Percentiles rank a stretch among this genome's conserved stretches.
These are phyloP conservation scores for Emergomyces orientalis DNA, from an alignment of 2,329 filamentous ascomycete genomes.

Conservation along the genomic window DNA sequence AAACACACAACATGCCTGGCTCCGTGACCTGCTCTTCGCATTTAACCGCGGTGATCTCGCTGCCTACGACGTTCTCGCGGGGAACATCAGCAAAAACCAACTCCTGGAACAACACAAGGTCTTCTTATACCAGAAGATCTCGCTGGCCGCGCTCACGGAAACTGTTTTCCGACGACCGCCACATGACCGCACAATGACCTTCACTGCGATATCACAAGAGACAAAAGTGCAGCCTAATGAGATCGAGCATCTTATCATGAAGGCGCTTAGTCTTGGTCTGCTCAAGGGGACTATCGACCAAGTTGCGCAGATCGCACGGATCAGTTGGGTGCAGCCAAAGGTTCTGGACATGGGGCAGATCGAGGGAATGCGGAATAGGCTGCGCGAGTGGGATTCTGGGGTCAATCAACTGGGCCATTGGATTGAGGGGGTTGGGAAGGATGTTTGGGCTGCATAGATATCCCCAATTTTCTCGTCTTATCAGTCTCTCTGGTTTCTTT, in stretches of 20 bases:
- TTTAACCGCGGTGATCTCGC: constrained; percentile 92
- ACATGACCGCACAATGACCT: constrained; percentile 90
- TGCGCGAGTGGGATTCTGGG: constrained; percentile 91
- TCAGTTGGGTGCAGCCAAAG: constrained; percentile 98
- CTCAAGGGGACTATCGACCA: constrained; percentile 91
- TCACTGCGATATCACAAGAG: constrained; percentile 76
- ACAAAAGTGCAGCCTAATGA: constrained; percentile 85
- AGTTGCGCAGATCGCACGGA: constrained; percentile 84
- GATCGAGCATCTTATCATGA: constrained; percentile 98
- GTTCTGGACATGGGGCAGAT: constrained; percentile 94
- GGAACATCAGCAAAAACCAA: constrained; percentile 69
- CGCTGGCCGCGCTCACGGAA: constrained; percentile 89
- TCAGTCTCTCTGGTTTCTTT: neutral
- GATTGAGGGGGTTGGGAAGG: constrained; percentile 89
- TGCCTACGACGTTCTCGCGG: constrained; percentile 73
- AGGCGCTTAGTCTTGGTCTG: constrained; percentile 87
- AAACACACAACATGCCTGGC: constrained; percentile 69
- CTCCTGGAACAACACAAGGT: constrained; percentile 69
- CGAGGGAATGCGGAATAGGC: constrained; percentile 73
- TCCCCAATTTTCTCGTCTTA: neutral
- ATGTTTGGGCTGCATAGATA: constrained; percentile 78
- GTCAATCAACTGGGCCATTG: constrained; percentile 95
- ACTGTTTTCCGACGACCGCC: constrained; percentile 91
- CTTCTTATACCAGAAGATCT: constrained; percentile 95
- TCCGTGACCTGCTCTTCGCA: constrained; percentile 89